Conservation (phyloP, 352 stramenopile genomes). For the Globisporangium apiculatum region DNA sequence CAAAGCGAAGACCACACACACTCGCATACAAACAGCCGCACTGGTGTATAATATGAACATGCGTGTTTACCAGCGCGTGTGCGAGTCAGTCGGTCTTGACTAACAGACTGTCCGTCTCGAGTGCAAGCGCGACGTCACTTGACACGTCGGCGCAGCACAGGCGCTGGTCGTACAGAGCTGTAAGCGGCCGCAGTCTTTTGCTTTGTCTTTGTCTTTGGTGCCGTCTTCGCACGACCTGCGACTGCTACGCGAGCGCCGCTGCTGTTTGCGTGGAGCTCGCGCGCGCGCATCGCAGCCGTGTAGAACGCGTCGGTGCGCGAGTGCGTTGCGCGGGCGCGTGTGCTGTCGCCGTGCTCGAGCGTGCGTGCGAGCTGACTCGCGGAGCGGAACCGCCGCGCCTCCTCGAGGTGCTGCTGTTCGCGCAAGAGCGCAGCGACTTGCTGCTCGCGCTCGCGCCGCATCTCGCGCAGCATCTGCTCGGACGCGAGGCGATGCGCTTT, state of each 20-base stretch:
- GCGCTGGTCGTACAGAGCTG: slow-evolving; percentile 1
- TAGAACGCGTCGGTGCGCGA: slow-evolving; percentile 52
- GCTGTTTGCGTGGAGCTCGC: slow-evolving; percentile 16
- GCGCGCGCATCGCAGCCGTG: slow-evolving; percentile 57
- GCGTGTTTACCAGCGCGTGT: too few relatives aligned
- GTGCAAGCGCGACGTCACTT: not conserved
- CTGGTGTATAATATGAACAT: too few relatives aligned
- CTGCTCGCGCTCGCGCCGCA: slow-evolving; percentile 49
- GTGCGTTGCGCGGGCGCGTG: slow-evolving; percentile 6
- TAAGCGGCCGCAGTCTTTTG: not conserved
- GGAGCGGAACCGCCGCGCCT: slow-evolving; percentile 51
- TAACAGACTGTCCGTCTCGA: too few relatives aligned
- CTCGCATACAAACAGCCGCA: too few relatives aligned
- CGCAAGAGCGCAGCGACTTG: slow-evolving; percentile 43
- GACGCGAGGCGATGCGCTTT: slow-evolving; percentile 60
- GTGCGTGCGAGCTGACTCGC: slow-evolving; percentile 29
- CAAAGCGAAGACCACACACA: too few relatives aligned
- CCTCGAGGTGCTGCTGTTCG: slow-evolving; percentile 51
- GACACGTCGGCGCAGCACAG: slow-evolving; percentile 1
- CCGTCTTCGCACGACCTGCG: too few relatives aligned
- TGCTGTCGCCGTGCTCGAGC: slow-evolving; percentile 31
- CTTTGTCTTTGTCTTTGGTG: not conserved
- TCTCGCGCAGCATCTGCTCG: slow-evolving; percentile 60
- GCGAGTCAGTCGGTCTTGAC: too few relatives aligned
- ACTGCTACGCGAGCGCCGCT: too few relatives aligned